Conservation (phyloP, 768 basidiomycete genomes). For the Tricholoma sp. region DNA sequence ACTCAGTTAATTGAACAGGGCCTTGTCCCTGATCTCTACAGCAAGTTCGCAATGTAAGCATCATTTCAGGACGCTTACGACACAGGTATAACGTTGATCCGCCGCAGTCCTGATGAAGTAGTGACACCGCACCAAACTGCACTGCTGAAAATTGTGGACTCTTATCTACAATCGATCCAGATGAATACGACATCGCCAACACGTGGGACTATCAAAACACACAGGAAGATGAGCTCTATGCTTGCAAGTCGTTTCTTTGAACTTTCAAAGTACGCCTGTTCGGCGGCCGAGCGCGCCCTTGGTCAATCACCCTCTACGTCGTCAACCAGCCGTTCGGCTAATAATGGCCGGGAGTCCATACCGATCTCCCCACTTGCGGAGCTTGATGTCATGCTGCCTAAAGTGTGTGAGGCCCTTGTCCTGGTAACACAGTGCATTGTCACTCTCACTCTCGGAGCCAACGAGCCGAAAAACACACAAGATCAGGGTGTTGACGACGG, state of each 20-base stretch:
- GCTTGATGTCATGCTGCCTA: conserved; percentile 68
- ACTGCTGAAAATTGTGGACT: conserved; percentile 84
- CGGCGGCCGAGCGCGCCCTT: conserved; percentile 45
- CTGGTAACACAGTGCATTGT: conserved; percentile 73
- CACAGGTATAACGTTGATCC: conserved; percentile 9
- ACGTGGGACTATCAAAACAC: conserved; percentile 29
- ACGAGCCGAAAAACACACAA: conserved; percentile 26
- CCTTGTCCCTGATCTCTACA: conserved; percentile 55
- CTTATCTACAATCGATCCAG: conserved; percentile 62
- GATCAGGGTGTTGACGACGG: conserved; percentile 11
- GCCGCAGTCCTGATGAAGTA: conserved; percentile 55
- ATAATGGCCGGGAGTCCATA: conserved; percentile 1
- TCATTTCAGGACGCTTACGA: conserved; percentile 2
- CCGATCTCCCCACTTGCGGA: conserved; percentile 27
- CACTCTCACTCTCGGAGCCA: conserved; percentile 53
- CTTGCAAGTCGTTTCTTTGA: conserved; percentile 56
- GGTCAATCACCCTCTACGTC: conserved; percentile 17
- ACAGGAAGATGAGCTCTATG: conserved; percentile 48
- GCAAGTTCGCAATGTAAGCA: conserved; percentile 55
- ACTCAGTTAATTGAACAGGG: conserved; percentile 56
- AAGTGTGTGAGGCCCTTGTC: conserved; percentile 76
- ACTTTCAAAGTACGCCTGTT: conserved; percentile 54
- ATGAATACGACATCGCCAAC: conserved; percentile 24
- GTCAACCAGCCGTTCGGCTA: neutral
- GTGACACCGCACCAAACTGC: conserved; percentile 83